Evolutionary conservation across 129 eudicot species (phyloP).

Genomic region (Heracleum sosnowskyi): DNA sequence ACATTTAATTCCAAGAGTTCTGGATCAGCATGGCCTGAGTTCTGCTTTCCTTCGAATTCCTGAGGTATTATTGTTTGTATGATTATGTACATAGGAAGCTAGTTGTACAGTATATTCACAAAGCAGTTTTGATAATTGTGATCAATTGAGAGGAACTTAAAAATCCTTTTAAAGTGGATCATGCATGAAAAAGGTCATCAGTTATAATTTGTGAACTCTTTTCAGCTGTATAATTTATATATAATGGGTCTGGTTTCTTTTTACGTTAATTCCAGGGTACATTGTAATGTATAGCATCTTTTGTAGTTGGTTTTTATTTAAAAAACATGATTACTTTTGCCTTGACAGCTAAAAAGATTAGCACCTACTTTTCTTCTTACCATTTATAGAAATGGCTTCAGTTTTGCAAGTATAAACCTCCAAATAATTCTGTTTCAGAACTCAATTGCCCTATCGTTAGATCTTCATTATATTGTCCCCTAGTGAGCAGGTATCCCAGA

Average conservation of each 20-base stretch:
- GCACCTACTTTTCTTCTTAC: background rate
- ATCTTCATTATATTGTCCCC: background rate
- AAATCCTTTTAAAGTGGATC: background rate
- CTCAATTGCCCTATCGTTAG: background rate
- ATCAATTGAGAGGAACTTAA: background rate
- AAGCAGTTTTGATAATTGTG: background rate
- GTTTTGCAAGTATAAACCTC: background rate
- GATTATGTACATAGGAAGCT: background rate
- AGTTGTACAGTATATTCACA: background rate
- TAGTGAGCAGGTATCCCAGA: background rate
- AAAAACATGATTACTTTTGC: background rate
- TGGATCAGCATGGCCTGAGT: slow-evolving; percentile 88
- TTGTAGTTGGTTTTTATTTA: background rate
- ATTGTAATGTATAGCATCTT: background rate
- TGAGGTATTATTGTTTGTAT: slow-evolving; percentile 45
- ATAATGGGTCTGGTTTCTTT: background rate
- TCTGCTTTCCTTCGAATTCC: slow-evolving; percentile 73
- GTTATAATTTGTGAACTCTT: background rate
- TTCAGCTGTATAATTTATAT: background rate
- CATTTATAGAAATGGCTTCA: background rate
- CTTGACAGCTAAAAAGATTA: background rate
- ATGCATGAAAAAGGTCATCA: background rate
- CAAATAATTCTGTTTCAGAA: background rate
- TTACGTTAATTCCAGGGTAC: background rate
- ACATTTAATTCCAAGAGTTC: slow-evolving; percentile 88